These are phyloP conservation scores for Malus hybrid DNA, from an alignment of 331 rosid genomes.

Conservation along the genomic window DNA sequence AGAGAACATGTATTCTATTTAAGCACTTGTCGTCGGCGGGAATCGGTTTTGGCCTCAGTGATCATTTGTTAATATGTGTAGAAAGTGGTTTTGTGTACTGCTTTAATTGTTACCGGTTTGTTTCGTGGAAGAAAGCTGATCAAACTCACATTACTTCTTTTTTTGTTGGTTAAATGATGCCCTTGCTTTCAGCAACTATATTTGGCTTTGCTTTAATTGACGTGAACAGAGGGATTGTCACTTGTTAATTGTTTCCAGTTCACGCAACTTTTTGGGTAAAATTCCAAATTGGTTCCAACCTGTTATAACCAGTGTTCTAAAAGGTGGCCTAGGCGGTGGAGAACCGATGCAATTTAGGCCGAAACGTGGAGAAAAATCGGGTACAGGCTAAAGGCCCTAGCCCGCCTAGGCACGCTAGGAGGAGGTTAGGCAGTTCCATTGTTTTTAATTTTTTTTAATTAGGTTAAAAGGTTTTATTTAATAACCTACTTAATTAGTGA, in stretches of 20 bases:
- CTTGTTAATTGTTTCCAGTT: not conserved
- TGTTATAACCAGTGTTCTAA: too few species aligned
- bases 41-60: constrained; percentile 18
- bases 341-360: too few species aligned
- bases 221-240: not conserved
- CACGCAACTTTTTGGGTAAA: not conserved
- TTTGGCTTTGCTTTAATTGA: constrained; percentile 1
- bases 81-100: not conserved
- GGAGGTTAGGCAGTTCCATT: too few species aligned
- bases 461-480: too few species aligned
- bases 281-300: too few species aligned
- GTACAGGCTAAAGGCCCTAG: too few species aligned
- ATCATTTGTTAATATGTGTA: constrained; percentile 40
- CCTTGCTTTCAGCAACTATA: constrained; percentile 8
- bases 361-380: too few species aligned
- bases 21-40: constrained; percentile 18
- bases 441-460: too few species aligned
- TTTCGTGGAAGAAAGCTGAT: not conserved
- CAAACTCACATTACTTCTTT: not conserved
- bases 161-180: constrained; percentile 7
- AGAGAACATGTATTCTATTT: constrained; percentile 18
- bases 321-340: too few species aligned
- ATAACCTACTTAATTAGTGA: too few species aligned
- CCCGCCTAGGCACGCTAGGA: too few species aligned
- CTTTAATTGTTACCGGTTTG: not conserved